Evolutionary conservation across 306 rosid species (phyloP).

Genomic region (Dryas alaskensis): DNA sequence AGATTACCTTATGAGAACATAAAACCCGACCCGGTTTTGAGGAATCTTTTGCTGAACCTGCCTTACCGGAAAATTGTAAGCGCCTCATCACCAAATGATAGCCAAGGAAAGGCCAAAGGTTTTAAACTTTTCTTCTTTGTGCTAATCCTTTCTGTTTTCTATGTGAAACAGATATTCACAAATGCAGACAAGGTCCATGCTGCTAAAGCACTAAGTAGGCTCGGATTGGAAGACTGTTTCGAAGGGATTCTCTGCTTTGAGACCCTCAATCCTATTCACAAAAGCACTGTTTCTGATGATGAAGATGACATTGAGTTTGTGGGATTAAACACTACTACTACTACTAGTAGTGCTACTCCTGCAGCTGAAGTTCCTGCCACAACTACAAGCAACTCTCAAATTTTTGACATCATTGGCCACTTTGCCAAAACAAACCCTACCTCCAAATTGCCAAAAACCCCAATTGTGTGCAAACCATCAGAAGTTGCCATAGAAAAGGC

Average conservation of each 20-base stretch:
- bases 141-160: background rate
- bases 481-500: slow-evolving; percentile 67
- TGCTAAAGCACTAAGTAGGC: slow-evolving; percentile 64
- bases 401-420: slow-evolving; percentile 75
- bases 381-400: slow-evolving; percentile 33
- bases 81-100: background rate
- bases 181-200: slow-evolving; percentile 86
- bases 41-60: slow-evolving; percentile 64
- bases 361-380: slow-evolving; percentile 13
- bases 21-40: slow-evolving; percentile 79
- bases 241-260: slow-evolving; percentile 94
- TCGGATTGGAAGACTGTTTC: slow-evolving; percentile 89
- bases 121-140: slow-evolving; percentile 8
- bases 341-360: slow-evolving; percentile 13
- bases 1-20: slow-evolving; percentile 85
- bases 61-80: slow-evolving; percentile 83
- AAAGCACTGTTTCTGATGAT: slow-evolving; percentile 53
- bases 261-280: slow-evolving; percentile 75
- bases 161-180: slow-evolving; percentile 69
- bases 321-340: slow-evolving; percentile 33
- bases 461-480: slow-evolving; percentile 85
- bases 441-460: slow-evolving; percentile 65
- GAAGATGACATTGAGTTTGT: slow-evolving; percentile 73
- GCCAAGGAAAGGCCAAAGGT: background rate
- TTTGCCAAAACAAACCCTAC: slow-evolving; percentile 54